Evolutionary conservation across 176 grass and related monocot genomes (phyloP).

Genomic region (Aegilops speltoides): DNA sequence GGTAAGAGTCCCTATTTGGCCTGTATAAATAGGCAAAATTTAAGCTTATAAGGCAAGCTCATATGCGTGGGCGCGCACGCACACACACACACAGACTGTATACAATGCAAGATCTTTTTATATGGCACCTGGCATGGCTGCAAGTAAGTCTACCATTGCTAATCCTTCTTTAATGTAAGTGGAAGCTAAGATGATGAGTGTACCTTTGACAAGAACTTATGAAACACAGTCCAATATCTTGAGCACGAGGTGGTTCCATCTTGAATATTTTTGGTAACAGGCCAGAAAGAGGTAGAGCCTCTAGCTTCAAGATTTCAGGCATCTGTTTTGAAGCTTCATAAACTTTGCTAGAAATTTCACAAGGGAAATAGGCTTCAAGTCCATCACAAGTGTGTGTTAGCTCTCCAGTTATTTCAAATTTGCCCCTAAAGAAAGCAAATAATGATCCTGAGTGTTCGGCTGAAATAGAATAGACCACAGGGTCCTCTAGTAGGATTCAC

Average conservation of each 20-base stretch:
- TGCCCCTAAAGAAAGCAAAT: conserved; percentile 47
- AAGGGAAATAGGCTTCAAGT: conserved; percentile 58
- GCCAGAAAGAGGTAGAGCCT: conserved; percentile 45
- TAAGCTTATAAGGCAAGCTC: neutral
- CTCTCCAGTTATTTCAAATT: conserved; percentile 54
- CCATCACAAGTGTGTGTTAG: conserved; percentile 40
- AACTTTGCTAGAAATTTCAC: conserved; percentile 36
- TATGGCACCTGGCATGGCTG: neutral
- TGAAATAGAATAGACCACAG: conserved; percentile 12
- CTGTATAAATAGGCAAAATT: conserved; percentile 35
- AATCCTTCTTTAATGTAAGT: neutral
- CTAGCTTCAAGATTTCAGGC: conserved; percentile 58
- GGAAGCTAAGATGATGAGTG: neutral
- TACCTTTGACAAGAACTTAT: conserved; percentile 49
- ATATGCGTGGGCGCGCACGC: neutral
- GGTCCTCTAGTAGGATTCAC: neutral
- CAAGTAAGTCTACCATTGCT: neutral
- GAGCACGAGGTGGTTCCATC: conserved; percentile 36
- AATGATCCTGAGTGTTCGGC: conserved; percentile 1
- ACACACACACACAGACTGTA: no score
- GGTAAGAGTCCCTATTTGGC: conserved; percentile 36
- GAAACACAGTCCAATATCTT: conserved; percentile 78
- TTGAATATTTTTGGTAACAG: conserved; percentile 68
- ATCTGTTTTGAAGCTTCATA: conserved; percentile 57
- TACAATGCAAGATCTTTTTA: neutral